Percentiles rank a stretch among this genome's conserved stretches.
Evolutionary conservation across 2,329 filamentous ascomycete species (phyloP).

Genomic region (Fusarium armeniacum): DNA sequence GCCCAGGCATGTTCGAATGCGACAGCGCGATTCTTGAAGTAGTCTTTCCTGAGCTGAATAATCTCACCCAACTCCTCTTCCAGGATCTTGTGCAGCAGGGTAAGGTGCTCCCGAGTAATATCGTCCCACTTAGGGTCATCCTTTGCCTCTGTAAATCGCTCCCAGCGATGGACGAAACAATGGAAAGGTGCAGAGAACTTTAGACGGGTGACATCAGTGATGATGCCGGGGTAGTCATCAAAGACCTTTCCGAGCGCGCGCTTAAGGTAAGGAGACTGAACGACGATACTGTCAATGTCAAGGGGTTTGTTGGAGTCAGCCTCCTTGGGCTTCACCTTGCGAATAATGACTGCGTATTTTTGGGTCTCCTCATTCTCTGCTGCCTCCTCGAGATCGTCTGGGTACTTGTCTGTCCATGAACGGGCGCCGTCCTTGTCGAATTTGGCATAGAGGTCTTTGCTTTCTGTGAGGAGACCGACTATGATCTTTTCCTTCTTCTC

Average conservation of each 20-base stretch:
- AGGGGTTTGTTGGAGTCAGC: constrained; percentile 72
- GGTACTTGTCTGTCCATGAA: constrained; percentile 69
- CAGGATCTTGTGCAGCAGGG: constrained; percentile 63
- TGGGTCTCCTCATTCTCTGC: constrained; percentile 73
- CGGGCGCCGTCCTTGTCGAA: constrained; percentile 63
- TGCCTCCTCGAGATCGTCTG: constrained; percentile 67
- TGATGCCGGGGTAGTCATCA: constrained; percentile 71
- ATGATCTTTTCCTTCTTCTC: constrained; percentile 43
- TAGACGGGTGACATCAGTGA: constrained; percentile 70
- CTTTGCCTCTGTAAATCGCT: constrained; percentile 59
- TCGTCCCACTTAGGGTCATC: constrained; percentile 59
- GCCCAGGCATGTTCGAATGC: constrained; percentile 67
- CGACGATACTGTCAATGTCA: constrained; percentile 71
- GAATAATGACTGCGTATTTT: constrained; percentile 72
- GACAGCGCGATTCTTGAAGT: constrained; percentile 66
- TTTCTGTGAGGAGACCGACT: constrained; percentile 56
- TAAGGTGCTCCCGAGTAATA: constrained; percentile 61
- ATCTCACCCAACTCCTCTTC: constrained; percentile 65
- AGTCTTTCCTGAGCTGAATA: constrained; percentile 65
- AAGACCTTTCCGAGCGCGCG: constrained; percentile 68
- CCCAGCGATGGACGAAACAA: constrained; percentile 77
- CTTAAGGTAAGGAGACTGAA: constrained; percentile 74
- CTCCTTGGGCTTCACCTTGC: constrained; percentile 66
- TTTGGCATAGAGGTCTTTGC: constrained; percentile 61
- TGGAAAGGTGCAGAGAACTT: constrained; percentile 73